phyloP scores from a whole-genome alignment of 257 asterid genomes.

The Solanum sitiens region DNA sequence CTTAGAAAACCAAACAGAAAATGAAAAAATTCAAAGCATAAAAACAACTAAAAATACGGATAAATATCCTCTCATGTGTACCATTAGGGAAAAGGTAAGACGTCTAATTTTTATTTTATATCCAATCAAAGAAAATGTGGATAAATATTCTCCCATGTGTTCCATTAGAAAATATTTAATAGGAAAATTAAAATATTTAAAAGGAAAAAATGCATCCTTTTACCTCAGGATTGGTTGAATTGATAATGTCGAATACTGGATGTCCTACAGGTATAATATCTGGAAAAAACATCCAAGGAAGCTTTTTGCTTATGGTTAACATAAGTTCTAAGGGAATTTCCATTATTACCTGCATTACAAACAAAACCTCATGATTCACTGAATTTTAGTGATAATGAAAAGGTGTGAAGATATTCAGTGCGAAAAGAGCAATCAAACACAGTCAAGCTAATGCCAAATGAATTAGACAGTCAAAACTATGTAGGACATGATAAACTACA shows the following conservation, averaged over 20 bases:
- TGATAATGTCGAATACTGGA: slow-evolving; percentile 90
- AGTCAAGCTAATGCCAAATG: not conserved
- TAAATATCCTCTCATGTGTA: not conserved
- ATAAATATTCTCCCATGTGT: not conserved
- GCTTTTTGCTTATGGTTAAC: slow-evolving; percentile 86
- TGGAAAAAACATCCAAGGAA: slow-evolving; percentile 99
- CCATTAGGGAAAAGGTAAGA: not conserved
- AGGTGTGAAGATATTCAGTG: not conserved
- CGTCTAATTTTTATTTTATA: not conserved
- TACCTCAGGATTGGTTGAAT: slow-evolving; percentile 96
- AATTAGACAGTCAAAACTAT: not conserved
- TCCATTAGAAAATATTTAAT: not conserved
- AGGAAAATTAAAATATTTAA: not conserved
- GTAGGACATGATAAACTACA: not conserved
- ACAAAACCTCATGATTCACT: not conserved
- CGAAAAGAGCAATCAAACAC: not conserved
- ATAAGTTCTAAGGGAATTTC: slow-evolving; percentile 94
- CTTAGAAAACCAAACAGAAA: not conserved
- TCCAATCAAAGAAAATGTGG: not conserved
- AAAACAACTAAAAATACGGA: not conserved
- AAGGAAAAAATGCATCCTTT: slow-evolving; percentile 4
- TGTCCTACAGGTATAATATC: slow-evolving; percentile 90
- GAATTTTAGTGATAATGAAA: not conserved
- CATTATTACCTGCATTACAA: slow-evolving; percentile 68
- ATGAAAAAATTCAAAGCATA: not conserved